Evolutionary conservation across 1,139 yeast genomes (phyloP), one percentile per base, ranked within the genome.

Genomic region (Protomyces pachydermus): DNA sequence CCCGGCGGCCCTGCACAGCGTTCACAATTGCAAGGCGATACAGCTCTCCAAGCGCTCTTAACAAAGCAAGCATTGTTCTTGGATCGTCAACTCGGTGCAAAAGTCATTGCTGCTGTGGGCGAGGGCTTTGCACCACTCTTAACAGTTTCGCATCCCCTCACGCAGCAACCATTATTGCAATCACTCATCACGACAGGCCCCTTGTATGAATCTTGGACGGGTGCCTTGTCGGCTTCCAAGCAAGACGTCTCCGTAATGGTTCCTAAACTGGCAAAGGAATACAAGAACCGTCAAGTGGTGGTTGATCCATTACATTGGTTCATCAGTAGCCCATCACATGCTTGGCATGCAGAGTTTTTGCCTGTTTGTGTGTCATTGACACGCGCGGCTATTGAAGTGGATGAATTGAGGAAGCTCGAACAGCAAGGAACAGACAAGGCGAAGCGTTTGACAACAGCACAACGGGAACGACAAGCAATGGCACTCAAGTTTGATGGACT

Each of bases 401-500:
- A 55, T 20, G 56, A 51, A 18, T 42, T 58, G 10, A 28, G 62
- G 3, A 48, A 50, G 25, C 37, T 50, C 14, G 56, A 35, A 23
- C 51, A 48, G 32, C 23, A 18, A 18, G 23, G 12, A 1, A 10
- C 20, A 16, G 48, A 42, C 25, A 38, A 38, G 25, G 20, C 39
- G 18, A 51, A 58, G 53, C 45, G 62, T n/a, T 39, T 58, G 32
- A 51, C 62, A 10, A 52, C 62, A 32, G 56, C 46, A 8, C 62
- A 58, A 42, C 28, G 42, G 12, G 34, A 52, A 3, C 62, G 54
- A 16, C 39, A 51, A n/a, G 28, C 53, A 45, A 16, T 16, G 32
- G 62, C 62, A 9, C 46, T 58, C 42, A 55, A 58, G 14, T 58
- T 52, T 25, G 62, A 58, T 20, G 62, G 62, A 14, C n/a, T 58